Percentiles rank a stretch among this genome's conserved stretches.
Conservation (phyloP, 2,329 filamentous ascomycete species). For the Ambrosiella cleistominuta region DNA sequence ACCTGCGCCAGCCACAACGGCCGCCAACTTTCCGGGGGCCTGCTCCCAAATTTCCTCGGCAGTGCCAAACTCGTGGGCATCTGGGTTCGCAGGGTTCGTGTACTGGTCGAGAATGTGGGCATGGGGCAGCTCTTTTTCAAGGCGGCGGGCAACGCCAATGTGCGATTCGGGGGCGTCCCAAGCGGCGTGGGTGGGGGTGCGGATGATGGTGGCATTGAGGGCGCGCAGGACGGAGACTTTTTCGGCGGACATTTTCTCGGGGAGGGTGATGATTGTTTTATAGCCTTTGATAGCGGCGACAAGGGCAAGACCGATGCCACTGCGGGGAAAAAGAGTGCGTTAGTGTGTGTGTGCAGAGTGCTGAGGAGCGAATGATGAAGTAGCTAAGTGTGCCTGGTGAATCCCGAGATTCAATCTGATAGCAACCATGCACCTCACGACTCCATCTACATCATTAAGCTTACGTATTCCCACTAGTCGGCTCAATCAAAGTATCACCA, state of each 20-base stretch:
- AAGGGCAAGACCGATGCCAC: conserved; percentile 80
- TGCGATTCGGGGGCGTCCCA: conserved; percentile 91
- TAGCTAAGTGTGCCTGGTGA: no score
- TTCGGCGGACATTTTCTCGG: conserved; percentile 98
- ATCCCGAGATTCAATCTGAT: no score
- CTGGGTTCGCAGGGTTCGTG: conserved; percentile 74
- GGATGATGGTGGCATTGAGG: conserved; percentile 90
- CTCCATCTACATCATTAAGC: conserved; percentile 14
- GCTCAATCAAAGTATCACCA: conserved; percentile 92
- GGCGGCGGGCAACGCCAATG: conserved; percentile 77
- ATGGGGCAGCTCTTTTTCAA: conserved; percentile 92
- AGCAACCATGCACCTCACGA: no score
- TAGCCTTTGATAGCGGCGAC: conserved; percentile 94
- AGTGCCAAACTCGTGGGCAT: conserved; percentile 84
- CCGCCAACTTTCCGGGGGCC: conserved; percentile 64
- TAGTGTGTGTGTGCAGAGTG: background rate
- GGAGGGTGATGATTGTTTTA: conserved; percentile 94
- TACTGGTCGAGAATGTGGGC: conserved; percentile 97
- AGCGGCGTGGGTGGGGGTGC: conserved; percentile 87
- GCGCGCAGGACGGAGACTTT: conserved; percentile 92
- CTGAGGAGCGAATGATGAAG: background rate
- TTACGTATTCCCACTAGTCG: conserved; percentile 85
- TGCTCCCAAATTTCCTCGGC: conserved; percentile 94
- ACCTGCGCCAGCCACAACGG: conserved; percentile 77
- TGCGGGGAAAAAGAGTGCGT: conserved; percentile 15